phyloP scores from a whole-genome alignment of 106 monocot species.

The Gastrodia elata region DNA sequence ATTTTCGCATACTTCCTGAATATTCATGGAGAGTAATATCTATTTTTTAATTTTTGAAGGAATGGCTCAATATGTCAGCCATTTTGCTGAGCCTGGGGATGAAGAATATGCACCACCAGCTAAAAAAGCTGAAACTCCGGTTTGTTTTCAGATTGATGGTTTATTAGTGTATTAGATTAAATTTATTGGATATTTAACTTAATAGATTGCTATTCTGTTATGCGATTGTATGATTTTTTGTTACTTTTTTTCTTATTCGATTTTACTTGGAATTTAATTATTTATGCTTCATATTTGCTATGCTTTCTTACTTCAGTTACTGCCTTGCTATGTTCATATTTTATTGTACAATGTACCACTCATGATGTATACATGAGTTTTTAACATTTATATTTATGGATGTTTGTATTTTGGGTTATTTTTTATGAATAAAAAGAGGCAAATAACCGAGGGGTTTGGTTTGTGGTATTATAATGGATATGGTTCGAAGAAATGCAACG shows the following conservation, averaged over 20 bases:
- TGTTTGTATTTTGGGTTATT: slow-evolving; percentile 2
- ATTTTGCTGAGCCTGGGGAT: slow-evolving; percentile 80
- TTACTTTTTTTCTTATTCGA: background rate
- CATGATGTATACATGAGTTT: background rate
- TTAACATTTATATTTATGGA: background rate
- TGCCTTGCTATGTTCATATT: background rate
- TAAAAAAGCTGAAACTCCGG: slow-evolving; percentile 66
- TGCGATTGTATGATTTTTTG: background rate
- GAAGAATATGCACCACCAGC: slow-evolving; percentile 87
- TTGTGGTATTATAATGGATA: too few species aligned
- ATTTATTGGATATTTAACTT: background rate
- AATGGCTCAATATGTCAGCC: slow-evolving; percentile 67
- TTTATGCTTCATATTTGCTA: background rate
- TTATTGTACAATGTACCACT: background rate
- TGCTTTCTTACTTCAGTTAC: background rate
- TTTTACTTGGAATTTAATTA: background rate
- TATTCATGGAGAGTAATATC: background rate
- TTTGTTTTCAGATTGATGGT: slow-evolving; percentile 14
- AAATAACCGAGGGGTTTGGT: too few species aligned
- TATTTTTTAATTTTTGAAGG: slow-evolving; percentile 26
- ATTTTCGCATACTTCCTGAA: background rate
- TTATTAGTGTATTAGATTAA: background rate
- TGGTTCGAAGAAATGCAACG: too few species aligned
- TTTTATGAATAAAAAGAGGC: background rate
- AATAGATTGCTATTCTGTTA: background rate